These are phyloP conservation scores for Daedaleopsis sinensis DNA, from an alignment of 768 basidiomycete species.

Conservation along the genomic window DNA sequence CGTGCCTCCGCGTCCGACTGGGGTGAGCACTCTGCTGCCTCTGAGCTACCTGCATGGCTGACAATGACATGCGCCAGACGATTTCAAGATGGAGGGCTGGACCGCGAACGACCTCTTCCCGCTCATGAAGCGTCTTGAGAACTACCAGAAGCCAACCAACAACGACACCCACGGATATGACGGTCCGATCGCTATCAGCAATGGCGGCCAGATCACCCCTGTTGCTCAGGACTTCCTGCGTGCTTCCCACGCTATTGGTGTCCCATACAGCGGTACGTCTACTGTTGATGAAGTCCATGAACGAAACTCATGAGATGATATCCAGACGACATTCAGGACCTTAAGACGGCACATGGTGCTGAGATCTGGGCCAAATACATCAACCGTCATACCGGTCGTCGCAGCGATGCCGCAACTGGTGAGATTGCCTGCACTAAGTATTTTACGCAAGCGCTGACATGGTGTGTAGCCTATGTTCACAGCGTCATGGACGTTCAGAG, in stretches of 20 bases:
- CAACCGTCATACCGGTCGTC: conserved; percentile 71
- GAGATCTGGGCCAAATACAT: conserved; percentile 82
- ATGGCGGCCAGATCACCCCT: conserved; percentile 64
- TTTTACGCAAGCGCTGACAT: neutral
- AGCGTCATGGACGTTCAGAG: conserved; percentile 69
- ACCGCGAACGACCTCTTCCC: conserved; percentile 67
- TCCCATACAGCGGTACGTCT: conserved; percentile 64
- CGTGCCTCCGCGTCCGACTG: conserved; percentile 72
- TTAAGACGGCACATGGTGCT: conserved; percentile 59
- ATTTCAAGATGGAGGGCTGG: conserved; percentile 76
- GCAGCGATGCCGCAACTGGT: conserved; percentile 74
- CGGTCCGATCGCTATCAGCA: conserved; percentile 75
- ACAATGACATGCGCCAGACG: conserved; percentile 44
- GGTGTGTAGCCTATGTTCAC: conserved; percentile 59
- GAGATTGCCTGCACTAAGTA: neutral
- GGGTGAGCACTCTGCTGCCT: conserved; percentile 42
- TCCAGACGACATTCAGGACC: conserved; percentile 69
- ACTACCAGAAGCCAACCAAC: conserved; percentile 74
- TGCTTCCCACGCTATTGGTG: conserved; percentile 59
- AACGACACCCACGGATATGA: conserved; percentile 71
- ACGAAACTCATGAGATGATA: neutral
- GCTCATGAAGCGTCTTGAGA: conserved; percentile 76
- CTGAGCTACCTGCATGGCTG: neutral
- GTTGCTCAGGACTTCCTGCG: conserved; percentile 73
- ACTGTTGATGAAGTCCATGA: neutral